A percentile compares a stretch with the other conserved stretches of the same genome.
Conservation (phyloP, 2,329 filamentous ascomycete species). For the Sclerotinia spermophila region DNA sequence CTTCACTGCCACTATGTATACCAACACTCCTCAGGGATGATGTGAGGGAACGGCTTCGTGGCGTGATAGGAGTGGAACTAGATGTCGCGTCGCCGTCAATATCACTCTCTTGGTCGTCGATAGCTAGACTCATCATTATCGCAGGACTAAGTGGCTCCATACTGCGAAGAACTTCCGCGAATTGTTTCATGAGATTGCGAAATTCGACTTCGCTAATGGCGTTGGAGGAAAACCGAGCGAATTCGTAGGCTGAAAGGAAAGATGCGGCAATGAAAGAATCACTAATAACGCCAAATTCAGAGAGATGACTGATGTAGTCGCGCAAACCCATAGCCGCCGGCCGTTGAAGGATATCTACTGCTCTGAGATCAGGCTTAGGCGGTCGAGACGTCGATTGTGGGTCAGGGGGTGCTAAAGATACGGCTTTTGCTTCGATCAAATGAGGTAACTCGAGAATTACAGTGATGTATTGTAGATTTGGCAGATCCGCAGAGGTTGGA, state of each 20-base stretch:
- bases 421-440: slow-evolving; percentile 85
- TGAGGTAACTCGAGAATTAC: slow-evolving; percentile 83
- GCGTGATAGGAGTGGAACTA: slow-evolving; percentile 20
- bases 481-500: slow-evolving; percentile 68
- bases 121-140: slow-evolving; percentile 28
- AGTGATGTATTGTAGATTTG: slow-evolving; percentile 76
- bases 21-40: slow-evolving; percentile 26
- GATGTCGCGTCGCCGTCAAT: slow-evolving; percentile 33
- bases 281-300: slow-evolving; percentile 61
- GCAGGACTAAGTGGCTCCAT: slow-evolving; percentile 54
- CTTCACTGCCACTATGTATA: slow-evolving; percentile 31
- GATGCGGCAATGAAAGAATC: slow-evolving; percentile 46
- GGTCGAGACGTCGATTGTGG: slow-evolving; percentile 41
- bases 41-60: slow-evolving; percentile 31
- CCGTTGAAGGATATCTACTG: slow-evolving; percentile 69
- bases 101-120: slow-evolving; percentile 30
- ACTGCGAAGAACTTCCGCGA: slow-evolving; percentile 72
- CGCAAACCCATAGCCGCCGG: slow-evolving; percentile 69
- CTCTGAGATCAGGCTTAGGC: slow-evolving; percentile 58
- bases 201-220: slow-evolving; percentile 70
- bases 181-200: slow-evolving; percentile 74
- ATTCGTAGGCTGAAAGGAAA: slow-evolving; percentile 78
- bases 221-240: slow-evolving; percentile 73
- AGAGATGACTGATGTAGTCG: slow-evolving; percentile 72
- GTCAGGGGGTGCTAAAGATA: slow-evolving; percentile 70